phyloP scores from a whole-genome alignment of 805 yeast species.

The Zygosaccharomyces bisporus region DNA sequence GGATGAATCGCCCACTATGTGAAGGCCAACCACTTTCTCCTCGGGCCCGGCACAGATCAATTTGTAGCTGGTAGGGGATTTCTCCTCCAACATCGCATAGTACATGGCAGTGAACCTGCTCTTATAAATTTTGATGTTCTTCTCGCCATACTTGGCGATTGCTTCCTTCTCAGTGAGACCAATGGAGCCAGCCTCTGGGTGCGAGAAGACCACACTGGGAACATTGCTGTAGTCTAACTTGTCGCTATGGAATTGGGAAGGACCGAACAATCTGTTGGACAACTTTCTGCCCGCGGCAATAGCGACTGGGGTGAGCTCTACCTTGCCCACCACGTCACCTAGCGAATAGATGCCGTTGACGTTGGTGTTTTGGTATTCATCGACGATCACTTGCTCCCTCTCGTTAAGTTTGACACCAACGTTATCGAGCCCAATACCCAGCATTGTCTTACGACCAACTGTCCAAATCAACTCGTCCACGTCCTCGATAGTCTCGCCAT shows the following conservation, averaged over 20 bases:
- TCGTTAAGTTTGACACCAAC: slow-evolving; percentile 65
- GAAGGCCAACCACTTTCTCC: slow-evolving; percentile 94
- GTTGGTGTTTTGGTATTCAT: slow-evolving; percentile 83
- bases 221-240: slow-evolving; percentile 83
- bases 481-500: slow-evolving; percentile 47
- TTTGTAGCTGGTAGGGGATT: slow-evolving; percentile 86
- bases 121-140: slow-evolving; percentile 73
- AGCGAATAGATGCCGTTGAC: slow-evolving; percentile 71
- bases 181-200: slow-evolving; percentile 95
- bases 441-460: slow-evolving; percentile 78
- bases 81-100: slow-evolving; percentile 77
- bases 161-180: slow-evolving; percentile 85
- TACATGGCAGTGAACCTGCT: slow-evolving; percentile 89
- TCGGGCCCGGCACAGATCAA: slow-evolving; percentile 70
- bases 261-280: slow-evolving; percentile 88
- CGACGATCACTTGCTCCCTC: slow-evolving; percentile 64
- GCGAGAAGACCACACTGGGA: slow-evolving; percentile 96
- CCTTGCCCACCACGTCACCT: slow-evolving; percentile 92
- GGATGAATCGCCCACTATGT: slow-evolving; percentile 84
- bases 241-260: slow-evolving; percentile 60
- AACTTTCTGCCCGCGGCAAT: slow-evolving; percentile 96
- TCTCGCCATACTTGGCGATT: slow-evolving; percentile 69
- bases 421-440: slow-evolving; percentile 71
- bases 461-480: slow-evolving; percentile 93
- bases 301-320: slow-evolving; percentile 96